A percentile compares a stretch with the other conserved stretches of the same genome.
Evolutionary conservation across 176 grass and related monocot species (phyloP).

Genomic region (Zoysia pacifica): DNA sequence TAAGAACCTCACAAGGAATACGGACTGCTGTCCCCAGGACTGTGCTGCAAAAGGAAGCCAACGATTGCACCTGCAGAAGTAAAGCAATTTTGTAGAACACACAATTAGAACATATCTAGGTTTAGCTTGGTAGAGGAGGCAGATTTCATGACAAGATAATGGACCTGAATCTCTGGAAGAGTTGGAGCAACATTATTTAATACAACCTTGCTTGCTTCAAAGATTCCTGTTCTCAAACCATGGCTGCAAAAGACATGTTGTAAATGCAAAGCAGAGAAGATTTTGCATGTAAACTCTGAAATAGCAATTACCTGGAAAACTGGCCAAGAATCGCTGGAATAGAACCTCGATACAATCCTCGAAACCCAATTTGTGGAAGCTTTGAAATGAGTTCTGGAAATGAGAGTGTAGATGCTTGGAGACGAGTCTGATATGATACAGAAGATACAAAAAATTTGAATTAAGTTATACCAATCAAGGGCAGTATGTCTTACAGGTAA

Average conservation of each 20-base stretch:
- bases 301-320: constrained; percentile 73
- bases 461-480: background rate
- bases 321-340: constrained; percentile 97
- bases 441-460: constrained; percentile 14
- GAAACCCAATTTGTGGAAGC: constrained; percentile 89
- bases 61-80: constrained; percentile 71
- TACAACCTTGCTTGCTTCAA: constrained; percentile 92
- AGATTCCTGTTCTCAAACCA: constrained; percentile 97
- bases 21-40: constrained; percentile 88
- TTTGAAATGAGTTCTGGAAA: constrained; percentile 89
- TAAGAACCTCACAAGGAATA: constrained; percentile 92
- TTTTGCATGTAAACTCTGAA: constrained; percentile 29
- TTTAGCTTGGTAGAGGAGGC: too few relatives aligned
- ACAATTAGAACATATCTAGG: too few relatives aligned
- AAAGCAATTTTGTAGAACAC: background rate
- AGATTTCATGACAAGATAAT: background rate
- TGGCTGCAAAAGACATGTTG: constrained; percentile 62
- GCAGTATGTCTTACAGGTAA: too few relatives aligned
- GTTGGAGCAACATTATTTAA: constrained; percentile 82
- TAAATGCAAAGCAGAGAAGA: constrained; percentile 25
- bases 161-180: constrained; percentile 90
- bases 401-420: constrained; percentile 97
- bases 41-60: constrained; percentile 96
- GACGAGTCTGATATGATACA: constrained; percentile 61
- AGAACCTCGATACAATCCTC: constrained; percentile 90